Base-by-base conservation (phyloP, 2,329 filamentous ascomycete species). In the Coniella vitis region DNA sequence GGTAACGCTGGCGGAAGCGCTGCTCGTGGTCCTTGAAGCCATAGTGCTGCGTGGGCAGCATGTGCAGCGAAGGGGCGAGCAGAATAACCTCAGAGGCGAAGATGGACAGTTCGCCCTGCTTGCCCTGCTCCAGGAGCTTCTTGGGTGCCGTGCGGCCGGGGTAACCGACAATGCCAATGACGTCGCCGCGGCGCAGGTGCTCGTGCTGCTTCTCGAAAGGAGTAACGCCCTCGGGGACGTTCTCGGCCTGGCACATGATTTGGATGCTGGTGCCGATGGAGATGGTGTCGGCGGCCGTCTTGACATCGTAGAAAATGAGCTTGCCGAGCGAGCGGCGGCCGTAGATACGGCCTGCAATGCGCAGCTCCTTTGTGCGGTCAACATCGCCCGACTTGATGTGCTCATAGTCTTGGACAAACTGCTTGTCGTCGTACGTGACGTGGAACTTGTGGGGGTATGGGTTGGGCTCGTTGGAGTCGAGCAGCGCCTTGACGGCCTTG, bases 11-110 rank as follows among this genome's bases (percentile, higher is more conserved):
- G 60, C 94, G 86, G 78, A 89, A 90, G 53, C 93, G 83, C 69
- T 90, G 86, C 70, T 98, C 93, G 64, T 90, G 81, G 65, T 97
- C 90, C 76, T 95, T 91, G 75, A 97, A 90, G 54, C 91, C 91
- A 65, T 89, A 96, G 70, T 91, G 85, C 68, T 93, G 89, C 54
- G 86, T 85, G 49, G 93, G 93, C 58, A 94, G 78, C 72, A 88
- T 84, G 69, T 95, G 90, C 62, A 98, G 71, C 69, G 91, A 97
- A 8, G 93, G 93, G 1, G 91, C 86, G 53, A 98, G 77, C 39
- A 97, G 83, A 37, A 86, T 74, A 56, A 98, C 78, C 68, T 96
- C 86, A 45, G 79, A 83, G 1, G 93, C 93, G 63, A 95, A 95
- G 66, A 98, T 89, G 37, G 89, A 95, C 45, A 98, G 78, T 70